phyloP scores from a whole-genome alignment of 2,329 filamentous ascomycete genomes.

The Ophiostoma himal-ulmi region DNA sequence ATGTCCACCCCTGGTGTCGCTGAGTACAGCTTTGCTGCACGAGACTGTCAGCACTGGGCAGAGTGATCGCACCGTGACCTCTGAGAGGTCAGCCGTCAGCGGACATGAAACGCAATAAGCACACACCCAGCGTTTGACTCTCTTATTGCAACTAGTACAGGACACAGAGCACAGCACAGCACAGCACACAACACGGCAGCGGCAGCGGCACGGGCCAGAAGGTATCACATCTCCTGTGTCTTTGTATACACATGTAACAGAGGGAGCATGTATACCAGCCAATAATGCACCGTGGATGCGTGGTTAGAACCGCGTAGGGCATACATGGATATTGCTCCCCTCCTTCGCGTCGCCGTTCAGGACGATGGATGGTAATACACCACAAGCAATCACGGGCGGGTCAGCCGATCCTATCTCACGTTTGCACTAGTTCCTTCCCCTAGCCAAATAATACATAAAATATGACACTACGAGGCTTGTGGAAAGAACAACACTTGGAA shows the following conservation, averaged over 20 bases:
- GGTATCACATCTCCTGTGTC: neutral
- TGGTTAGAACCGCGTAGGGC: neutral
- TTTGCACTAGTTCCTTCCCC: neutral
- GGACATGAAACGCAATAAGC: neutral
- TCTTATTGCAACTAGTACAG: neutral
- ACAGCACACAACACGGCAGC: neutral
- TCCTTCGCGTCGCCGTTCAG: neutral
- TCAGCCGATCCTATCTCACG: constrained; percentile 3
- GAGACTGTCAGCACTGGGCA: neutral
- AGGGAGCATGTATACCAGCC: neutral
- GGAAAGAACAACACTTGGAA: neutral
- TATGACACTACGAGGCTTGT: neutral
- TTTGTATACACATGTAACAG: neutral
- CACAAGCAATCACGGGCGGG: neutral
- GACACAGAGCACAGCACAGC: neutral
- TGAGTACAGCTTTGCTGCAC: neutral
- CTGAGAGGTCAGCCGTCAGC: neutral
- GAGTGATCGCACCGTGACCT: neutral
- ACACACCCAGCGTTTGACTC: neutral
- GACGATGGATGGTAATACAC: neutral
- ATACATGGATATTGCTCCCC: neutral
- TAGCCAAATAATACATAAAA: too few relatives aligned
- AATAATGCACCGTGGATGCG: neutral
- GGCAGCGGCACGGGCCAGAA: constrained; percentile 8
- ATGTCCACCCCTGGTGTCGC: neutral